Conservation (phyloP, 176 grass and related monocot species). For the Aechmea fasciata region DNA sequence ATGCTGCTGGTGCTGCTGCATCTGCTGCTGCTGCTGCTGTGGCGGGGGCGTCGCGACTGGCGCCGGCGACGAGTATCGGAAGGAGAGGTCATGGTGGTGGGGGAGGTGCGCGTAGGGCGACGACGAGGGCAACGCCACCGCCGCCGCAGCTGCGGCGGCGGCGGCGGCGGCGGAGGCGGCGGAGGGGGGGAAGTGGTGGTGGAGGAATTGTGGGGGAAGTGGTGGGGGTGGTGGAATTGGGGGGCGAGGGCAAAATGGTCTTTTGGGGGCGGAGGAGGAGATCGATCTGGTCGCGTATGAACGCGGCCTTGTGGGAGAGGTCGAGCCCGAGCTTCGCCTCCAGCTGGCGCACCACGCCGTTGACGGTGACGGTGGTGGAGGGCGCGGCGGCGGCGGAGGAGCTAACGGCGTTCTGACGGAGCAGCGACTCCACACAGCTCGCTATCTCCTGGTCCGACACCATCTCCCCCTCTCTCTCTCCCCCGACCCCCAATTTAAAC, state of each 20-base stretch:
- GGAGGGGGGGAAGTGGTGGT: slow-evolving; percentile 36
- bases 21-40: slow-evolving; percentile 40
- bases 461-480: slow-evolving; percentile 20
- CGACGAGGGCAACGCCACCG: slow-evolving; percentile 1
- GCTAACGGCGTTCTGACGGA: slow-evolving; percentile 39
- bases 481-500: no score
- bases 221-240: slow-evolving; percentile 11
- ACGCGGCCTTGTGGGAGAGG: slow-evolving; percentile 62
- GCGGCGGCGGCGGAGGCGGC: slow-evolving; percentile 1
- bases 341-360: slow-evolving; percentile 50
- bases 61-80: slow-evolving; percentile 25
- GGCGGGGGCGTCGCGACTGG: slow-evolving; percentile 27
- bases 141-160: neutral
- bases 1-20: slow-evolving; percentile 27
- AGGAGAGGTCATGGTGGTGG: slow-evolving; percentile 14
- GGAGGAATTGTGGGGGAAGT: slow-evolving; percentile 6
- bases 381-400: slow-evolving; percentile 10
- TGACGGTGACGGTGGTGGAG: slow-evolving; percentile 28
- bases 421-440: slow-evolving; percentile 58
- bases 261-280: slow-evolving; percentile 39
- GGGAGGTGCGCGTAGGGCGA: slow-evolving; percentile 8
- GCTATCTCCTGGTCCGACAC: slow-evolving; percentile 85
- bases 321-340: slow-evolving; percentile 66
- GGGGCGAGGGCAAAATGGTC: slow-evolving; percentile 32
- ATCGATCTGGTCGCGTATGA: slow-evolving; percentile 73